Base-by-base conservation (phyloP, 179 eudicot genomes). In the Nepenthes alata region DNA sequence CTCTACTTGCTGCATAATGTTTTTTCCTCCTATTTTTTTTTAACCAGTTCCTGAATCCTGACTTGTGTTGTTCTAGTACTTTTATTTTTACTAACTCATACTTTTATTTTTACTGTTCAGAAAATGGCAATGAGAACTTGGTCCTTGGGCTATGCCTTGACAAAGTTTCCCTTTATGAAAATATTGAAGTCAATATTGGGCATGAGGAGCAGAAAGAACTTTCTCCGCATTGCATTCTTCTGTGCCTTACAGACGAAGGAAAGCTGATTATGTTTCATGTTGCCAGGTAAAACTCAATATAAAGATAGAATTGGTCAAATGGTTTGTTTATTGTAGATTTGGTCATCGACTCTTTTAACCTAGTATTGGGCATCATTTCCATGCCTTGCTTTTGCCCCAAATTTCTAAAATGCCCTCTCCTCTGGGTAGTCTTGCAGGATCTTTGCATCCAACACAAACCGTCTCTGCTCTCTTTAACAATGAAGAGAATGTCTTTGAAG, bases 231-330 rank as follows among this genome's bases (percentile, higher is more conserved):
- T 85, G 95, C 61, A 70, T 85, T 72, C 79, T 93, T 66, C 35
- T 83, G 59, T 93, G 98, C 69, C 72, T 89, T 52, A 89, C 98
- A 4, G 75, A 81, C 65, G 98, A 93, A 55, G 95, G 96, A 49
- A 89, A 80, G 74, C 79, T 93, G 78, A 69, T 71, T 37, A 66
- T 87, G 74, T 86, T 78, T 72, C 81, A 82, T 63, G 82, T 93
- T 73, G 87, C 90, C 60, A 93, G 98, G 98, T 93, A 83, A 52
- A 8, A 2, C 7, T 35, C 45, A 41, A 4, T 41, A 41, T 41
- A 4, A 41, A 41, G 5, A 41, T 41, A 41, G 6, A 41, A 1
- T 7, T 41, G 45, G 5, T 4, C 45, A 4, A 41, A 4, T 41
- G 6, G 5, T 41, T 41, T 56, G 13, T 12, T 5, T 39, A 6